Evolutionary conservation across 371 early-diverging fungal species (phyloP).

Genomic region (Mortierella sp.): DNA sequence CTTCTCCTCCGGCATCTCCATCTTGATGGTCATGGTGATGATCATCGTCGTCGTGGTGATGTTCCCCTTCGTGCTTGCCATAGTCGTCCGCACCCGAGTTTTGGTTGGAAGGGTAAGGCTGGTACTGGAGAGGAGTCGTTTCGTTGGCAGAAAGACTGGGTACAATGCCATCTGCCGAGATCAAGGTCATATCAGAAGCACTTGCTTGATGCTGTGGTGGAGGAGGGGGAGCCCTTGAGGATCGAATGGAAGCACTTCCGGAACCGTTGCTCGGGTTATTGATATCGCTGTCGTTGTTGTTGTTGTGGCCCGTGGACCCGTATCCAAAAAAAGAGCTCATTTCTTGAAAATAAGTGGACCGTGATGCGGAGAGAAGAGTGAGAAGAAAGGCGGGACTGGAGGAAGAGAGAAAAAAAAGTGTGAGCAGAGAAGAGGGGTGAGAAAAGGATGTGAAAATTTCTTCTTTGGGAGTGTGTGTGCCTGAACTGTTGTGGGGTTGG

Average conservation of each 20-base stretch:
- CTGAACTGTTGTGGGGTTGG: not conserved
- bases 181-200: constrained; percentile 5
- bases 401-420: not conserved
- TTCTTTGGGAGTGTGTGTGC: not conserved
- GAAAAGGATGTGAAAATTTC: constrained; percentile 8
- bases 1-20: constrained; percentile 3
- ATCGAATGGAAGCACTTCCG: not conserved
- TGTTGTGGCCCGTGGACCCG: constrained; percentile 31
- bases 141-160: constrained; percentile 10
- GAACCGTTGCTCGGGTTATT: not conserved
- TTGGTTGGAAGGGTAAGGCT: not conserved
- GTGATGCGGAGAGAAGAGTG: not conserved
- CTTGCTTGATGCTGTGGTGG: constrained; percentile 1
- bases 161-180: constrained; percentile 9
- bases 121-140: constrained; percentile 12
- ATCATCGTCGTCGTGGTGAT: not conserved
- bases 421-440: not conserved
- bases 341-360: not conserved
- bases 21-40: constrained; percentile 1
- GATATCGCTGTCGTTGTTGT: constrained; percentile 1
- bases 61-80: not conserved
- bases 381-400: not conserved
- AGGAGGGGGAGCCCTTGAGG: not conserved
- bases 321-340: constrained; percentile 40
- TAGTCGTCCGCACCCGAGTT: not conserved